Conservation (phyloP, 2,329 filamentous ascomycete species). For the Coniochaeta ligniaria region DNA sequence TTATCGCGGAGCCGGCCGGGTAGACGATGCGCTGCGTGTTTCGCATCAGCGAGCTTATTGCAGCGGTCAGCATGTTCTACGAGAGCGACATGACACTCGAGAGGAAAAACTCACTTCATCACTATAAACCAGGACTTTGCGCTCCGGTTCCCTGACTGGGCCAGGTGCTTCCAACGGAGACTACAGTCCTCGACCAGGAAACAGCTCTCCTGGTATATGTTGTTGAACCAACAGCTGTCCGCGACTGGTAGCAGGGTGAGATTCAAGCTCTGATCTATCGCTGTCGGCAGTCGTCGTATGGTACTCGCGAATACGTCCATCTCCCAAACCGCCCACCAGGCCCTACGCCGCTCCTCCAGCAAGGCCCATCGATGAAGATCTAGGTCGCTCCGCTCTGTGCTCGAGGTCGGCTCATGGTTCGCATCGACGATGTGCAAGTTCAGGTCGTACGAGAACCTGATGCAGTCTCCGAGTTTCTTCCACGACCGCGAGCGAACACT, state of each 20-base stretch:
- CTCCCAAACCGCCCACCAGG: conserved; percentile 34
- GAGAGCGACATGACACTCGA: background rate
- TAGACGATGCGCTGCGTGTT: conserved; percentile 25
- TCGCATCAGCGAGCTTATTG: conserved; percentile 23
- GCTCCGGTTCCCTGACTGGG: conserved; percentile 21
- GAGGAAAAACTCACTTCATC: conserved; percentile 15
- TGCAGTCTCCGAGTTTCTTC: conserved; percentile 21
- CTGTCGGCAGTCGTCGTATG: conserved; percentile 27
- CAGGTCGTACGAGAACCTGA: conserved; percentile 24
- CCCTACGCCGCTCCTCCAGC: conserved; percentile 27
- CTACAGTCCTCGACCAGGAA: conserved; percentile 21
- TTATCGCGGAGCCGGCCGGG: conserved; percentile 14
- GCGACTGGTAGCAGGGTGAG: conserved; percentile 26
- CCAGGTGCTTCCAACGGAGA: conserved; percentile 22
- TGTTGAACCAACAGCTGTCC: conserved; percentile 24
- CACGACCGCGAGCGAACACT: conserved; percentile 28
- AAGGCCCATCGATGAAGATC: conserved; percentile 14
- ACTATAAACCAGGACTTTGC: conserved; percentile 30
- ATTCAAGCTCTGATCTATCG: conserved; percentile 26
- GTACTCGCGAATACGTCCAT: conserved; percentile 33
- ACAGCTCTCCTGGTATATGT: conserved; percentile 16
- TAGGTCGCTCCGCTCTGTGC: background rate
- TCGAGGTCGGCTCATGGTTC: conserved; percentile 4
- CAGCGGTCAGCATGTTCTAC: background rate
- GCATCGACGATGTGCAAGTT: conserved; percentile 22